Evolutionary conservation across 2,329 filamentous ascomycete species (phyloP), one percentile per base, ranked within the genome.

Genomic region (Podosphaera aphanis): DNA sequence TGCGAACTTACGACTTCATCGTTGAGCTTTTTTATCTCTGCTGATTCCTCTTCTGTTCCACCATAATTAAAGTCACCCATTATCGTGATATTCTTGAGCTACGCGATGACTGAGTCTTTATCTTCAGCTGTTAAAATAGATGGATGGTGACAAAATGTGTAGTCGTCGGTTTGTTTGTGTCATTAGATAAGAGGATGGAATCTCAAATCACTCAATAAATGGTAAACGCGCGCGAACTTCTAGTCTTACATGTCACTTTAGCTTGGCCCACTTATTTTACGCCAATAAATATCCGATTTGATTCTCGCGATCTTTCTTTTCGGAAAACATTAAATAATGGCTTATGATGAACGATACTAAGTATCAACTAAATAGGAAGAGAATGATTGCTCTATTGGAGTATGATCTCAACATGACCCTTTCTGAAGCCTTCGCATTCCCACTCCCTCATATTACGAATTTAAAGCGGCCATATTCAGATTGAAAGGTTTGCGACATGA

Each of bases 11-110:
- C 85, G 57, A 92, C 73, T 58, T 86, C 81, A 46, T 68, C 65
- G 53, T 81, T 76, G 50, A 88, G 71, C 64, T 82, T 83, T 64
- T 74, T 81, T 57, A 93, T 74, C 65, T 88, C 81, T 51, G 72
- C 72, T 60, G 80, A 83, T 65, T 90, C 83, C 63, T 88, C 83
- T 35, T 88, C 82, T 20, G 74, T 73, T 56, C 76, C 74, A 56
- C 77, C 78, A 60, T 73, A 84, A 57, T 74, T 70, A 62, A 79
- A 79, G 62, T 84, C 80, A 55, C 73, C 73, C 79, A 84, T 84
- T 52, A 45, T 54, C 46, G 49, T 47, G 36, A 51, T 31, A 46
- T 13, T 11, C 29, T 11, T 3, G 3, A 13, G 15, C 3, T 7
- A 33, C 4, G 29, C 15, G 13, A 33, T 29, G 11, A 13, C 3